A percentile compares a stretch with the other conserved stretches of the same genome.
phyloP scores from a whole-genome alignment of 768 basidiomycete species.

The Mrakia hoshinonis region DNA sequence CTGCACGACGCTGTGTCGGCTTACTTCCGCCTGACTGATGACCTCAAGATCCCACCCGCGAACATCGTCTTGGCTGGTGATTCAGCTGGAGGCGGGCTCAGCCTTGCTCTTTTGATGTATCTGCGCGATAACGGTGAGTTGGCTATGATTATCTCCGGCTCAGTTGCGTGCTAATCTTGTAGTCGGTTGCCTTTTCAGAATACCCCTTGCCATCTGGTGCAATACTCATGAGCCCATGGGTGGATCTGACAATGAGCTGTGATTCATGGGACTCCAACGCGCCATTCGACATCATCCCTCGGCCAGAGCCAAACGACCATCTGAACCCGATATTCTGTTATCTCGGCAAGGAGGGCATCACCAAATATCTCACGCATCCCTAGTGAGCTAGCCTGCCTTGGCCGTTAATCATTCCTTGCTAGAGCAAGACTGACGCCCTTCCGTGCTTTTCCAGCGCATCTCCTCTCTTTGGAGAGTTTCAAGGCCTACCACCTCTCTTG shows the following conservation, averaged over 20 bases:
- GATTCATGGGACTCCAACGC: conserved; percentile 93
- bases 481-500: conserved; percentile 76
- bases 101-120: conserved; percentile 81
- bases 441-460: too few relatives aligned
- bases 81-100: conserved; percentile 84
- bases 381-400: too few relatives aligned
- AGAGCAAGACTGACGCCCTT: too few relatives aligned
- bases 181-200: conserved; percentile 24
- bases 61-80: conserved; percentile 83
- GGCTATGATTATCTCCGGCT: too few relatives aligned
- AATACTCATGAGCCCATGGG: conserved; percentile 90
- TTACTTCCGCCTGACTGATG: conserved; percentile 72
- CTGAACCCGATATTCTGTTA: conserved; percentile 62
- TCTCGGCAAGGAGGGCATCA: conserved; percentile 59
- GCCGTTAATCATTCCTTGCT: too few relatives aligned
- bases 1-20: conserved; percentile 74
- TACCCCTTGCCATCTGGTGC: conserved; percentile 77
- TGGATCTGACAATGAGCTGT: conserved; percentile 94
- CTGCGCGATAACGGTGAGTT: conserved; percentile 66
- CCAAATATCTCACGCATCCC: conserved; percentile 83
- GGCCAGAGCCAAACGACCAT: conserved; percentile 38
- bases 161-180: too few relatives aligned
- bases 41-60: conserved; percentile 74
- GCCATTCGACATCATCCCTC: conserved; percentile 39
- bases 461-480: conserved; percentile 79